Percentiles rank a stretch among this genome's conserved stretches.
These are phyloP conservation scores for Tympanopsis confertula DNA, from an alignment of 2,329 filamentous ascomycete species.

Conservation along the genomic window DNA sequence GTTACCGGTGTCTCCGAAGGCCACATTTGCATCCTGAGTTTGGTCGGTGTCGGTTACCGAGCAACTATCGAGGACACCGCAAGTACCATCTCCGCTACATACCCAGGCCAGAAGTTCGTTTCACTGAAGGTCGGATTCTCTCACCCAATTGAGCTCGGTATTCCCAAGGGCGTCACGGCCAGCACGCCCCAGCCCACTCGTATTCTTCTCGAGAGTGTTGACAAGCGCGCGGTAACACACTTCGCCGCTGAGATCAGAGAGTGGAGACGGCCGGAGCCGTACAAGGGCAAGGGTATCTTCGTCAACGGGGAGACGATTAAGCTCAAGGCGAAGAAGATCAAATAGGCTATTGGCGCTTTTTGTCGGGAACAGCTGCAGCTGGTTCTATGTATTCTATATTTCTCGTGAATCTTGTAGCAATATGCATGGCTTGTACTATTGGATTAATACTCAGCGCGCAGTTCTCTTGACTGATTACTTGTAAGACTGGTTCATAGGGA, in stretches of 20 bases:
- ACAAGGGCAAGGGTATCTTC: conserved; percentile 62
- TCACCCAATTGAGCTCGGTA: conserved; percentile 50
- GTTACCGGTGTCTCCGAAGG: conserved; percentile 55
- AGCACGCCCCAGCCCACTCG: conserved; percentile 55
- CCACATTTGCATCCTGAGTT: conserved; percentile 51
- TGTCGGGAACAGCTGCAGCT: too few species aligned
- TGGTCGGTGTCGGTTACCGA: conserved; percentile 56
- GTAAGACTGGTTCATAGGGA: too few species aligned
- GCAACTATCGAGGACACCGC: conserved; percentile 46
- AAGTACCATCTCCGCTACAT: conserved; percentile 39
- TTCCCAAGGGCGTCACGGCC: conserved; percentile 48
- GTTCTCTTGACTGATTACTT: too few species aligned
- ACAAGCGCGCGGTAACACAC: conserved; percentile 51
- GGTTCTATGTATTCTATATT: not conserved
- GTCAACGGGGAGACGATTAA: conserved; percentile 57
- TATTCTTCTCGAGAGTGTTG: conserved; percentile 46
- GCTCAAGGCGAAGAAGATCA: conserved; percentile 53
- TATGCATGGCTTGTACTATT: too few species aligned
- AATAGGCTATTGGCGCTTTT: conserved; percentile 19
- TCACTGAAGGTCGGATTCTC: conserved; percentile 57
- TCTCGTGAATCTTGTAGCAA: not conserved
- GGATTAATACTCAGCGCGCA: too few species aligned
- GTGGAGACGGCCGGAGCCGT: conserved; percentile 55
- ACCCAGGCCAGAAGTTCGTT: conserved; percentile 49
- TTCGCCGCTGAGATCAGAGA: conserved; percentile 52